Evolutionary conservation across 805 yeast species (phyloP).

Genomic region (Sungouiella blattae): DNA sequence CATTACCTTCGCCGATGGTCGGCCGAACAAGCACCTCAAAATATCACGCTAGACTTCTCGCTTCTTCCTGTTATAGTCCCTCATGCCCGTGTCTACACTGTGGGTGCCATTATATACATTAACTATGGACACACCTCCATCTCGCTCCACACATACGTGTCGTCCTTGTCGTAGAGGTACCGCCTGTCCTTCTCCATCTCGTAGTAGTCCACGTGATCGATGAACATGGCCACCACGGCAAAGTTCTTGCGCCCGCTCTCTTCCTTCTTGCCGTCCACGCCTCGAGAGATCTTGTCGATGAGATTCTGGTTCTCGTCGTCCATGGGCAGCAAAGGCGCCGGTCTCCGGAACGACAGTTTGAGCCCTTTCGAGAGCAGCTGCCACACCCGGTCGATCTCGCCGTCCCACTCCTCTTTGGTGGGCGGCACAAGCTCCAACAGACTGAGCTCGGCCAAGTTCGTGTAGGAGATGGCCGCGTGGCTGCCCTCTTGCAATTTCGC

Average conservation of each 20-base stretch:
- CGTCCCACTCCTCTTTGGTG: conserved; percentile 59
- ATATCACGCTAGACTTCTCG: no score
- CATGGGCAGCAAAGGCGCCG: conserved; percentile 63
- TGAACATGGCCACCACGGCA: conserved; percentile 63
- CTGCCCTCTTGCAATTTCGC: conserved; percentile 17
- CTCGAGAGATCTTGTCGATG: conserved; percentile 70
- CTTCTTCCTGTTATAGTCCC: no score
- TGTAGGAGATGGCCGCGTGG: conserved; percentile 22
- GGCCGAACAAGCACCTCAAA: no score
- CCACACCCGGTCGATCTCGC: conserved; percentile 67
- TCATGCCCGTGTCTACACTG: no score
- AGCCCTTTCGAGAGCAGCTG: conserved; percentile 50
- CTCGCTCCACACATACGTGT: conserved; percentile 66
- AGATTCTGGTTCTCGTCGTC: conserved; percentile 51
- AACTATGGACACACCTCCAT: conserved; percentile 70
- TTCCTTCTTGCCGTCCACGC: conserved; percentile 76
- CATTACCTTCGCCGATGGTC: no score
- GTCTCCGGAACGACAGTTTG: conserved; percentile 67
- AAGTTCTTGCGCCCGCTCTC: conserved; percentile 64
- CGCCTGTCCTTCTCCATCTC: conserved; percentile 58
- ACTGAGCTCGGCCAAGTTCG: conserved; percentile 25
- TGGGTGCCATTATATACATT: not conserved
- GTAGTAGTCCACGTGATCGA: conserved; percentile 67
- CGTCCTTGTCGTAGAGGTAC: conserved; percentile 49
- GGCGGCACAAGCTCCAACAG: conserved; percentile 41